Conservation (phyloP, 768 basidiomycete genomes). For the Pleurotus giganteus region DNA sequence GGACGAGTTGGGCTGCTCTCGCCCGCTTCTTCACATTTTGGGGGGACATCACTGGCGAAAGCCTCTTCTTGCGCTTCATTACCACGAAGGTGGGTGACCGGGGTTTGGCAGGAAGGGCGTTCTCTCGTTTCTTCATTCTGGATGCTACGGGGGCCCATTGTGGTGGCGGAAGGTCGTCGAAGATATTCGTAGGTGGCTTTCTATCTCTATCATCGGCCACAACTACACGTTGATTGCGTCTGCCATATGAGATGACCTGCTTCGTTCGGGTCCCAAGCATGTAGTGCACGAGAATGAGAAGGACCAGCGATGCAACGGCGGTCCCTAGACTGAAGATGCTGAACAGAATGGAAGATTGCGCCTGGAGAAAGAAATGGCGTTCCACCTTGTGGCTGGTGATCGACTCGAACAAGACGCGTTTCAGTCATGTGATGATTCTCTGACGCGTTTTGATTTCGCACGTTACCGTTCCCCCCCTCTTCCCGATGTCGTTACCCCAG, state of each 20-base stretch:
- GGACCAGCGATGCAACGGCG: background rate
- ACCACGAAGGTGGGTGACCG: constrained; percentile 38
- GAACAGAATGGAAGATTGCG: constrained; percentile 2
- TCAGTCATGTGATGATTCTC: background rate
- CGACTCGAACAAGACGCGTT: background rate
- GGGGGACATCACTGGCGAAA: constrained; percentile 34
- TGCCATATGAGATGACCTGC: constrained; percentile 64
- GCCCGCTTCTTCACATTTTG: constrained; percentile 28
- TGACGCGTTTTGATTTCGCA: background rate
- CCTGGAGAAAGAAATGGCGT: too few species aligned
- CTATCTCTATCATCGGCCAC: constrained; percentile 33
- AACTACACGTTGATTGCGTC: constrained; percentile 60
- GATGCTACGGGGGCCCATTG: constrained; percentile 35
- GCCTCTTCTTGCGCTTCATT: constrained; percentile 37
- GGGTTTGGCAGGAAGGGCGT: constrained; percentile 28
- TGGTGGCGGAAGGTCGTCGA: constrained; percentile 41
- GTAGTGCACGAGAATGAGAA: constrained; percentile 6
- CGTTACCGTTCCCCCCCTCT: background rate
- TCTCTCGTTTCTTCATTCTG: constrained; percentile 47
- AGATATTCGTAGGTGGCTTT: constrained; percentile 32
- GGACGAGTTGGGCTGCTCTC: constrained; percentile 27
- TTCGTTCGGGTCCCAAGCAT: constrained; percentile 67
- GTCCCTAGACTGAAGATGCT: background rate
- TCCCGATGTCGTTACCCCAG: constrained; percentile 73
- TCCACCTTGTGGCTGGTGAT: background rate